Percentiles rank a stretch among this genome's conserved stretches.
These are phyloP conservation scores for Trichopus zeylanicus DNA, from an alignment of 116 monocot genomes.

Conservation along the genomic window DNA sequence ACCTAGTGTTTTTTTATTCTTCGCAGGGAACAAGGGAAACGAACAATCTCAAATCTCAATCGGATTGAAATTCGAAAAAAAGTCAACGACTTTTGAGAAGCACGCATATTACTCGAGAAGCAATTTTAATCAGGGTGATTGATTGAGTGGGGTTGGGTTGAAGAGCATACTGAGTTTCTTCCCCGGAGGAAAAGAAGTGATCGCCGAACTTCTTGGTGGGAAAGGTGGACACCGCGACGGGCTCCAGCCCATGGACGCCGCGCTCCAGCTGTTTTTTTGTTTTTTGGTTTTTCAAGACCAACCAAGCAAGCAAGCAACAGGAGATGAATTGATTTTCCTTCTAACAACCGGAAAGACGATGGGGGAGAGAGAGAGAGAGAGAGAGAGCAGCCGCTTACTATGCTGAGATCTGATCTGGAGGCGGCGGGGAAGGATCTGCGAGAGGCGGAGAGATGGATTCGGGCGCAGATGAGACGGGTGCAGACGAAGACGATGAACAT, in stretches of 20 bases:
- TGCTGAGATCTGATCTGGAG: slow-evolving; percentile 53
- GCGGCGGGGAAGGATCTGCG: slow-evolving; percentile 39
- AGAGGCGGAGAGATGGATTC: slow-evolving; percentile 58
- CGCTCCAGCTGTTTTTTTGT: slow-evolving; percentile 67
- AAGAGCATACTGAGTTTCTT: slow-evolving; percentile 45
- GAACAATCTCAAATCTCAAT: too few relatives aligned
- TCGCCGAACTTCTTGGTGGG: slow-evolving; percentile 58
- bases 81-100: too few relatives aligned
- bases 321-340: background rate
- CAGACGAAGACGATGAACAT: slow-evolving; percentile 95
- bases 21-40: too few relatives aligned
- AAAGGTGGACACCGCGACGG: slow-evolving; percentile 51
- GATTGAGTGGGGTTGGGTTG: too few relatives aligned
- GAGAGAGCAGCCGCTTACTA: slow-evolving; percentile 15
- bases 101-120: background rate
- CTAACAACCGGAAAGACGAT: background rate
- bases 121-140: background rate
- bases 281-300: too few relatives aligned
- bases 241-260: slow-evolving; percentile 65
- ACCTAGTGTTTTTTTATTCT: too few relatives aligned
- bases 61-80: background rate
- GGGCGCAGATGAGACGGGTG: slow-evolving; percentile 73
- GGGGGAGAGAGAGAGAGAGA: background rate
- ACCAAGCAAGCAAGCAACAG: too few relatives aligned
- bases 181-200: slow-evolving; percentile 24